phyloP scores from a whole-genome alignment of 495 filamentous ascomycete genomes.

The Aspergillus campestris region DNA sequence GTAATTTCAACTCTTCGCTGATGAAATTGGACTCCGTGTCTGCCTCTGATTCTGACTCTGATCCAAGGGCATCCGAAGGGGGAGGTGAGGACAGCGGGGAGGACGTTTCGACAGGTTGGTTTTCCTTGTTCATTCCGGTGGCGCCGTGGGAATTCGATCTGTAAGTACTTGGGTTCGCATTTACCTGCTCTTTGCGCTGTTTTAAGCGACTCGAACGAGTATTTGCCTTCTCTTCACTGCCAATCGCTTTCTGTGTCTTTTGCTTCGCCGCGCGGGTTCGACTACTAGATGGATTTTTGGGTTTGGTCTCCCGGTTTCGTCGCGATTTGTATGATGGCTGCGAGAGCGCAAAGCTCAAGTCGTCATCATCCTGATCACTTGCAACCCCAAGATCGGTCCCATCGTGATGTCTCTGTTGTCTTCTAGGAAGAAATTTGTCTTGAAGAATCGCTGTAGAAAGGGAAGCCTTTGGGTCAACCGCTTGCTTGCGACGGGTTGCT shows the following conservation, averaged over 20 bases:
- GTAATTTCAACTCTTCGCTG: slow-evolving; percentile 32
- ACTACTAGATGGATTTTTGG: slow-evolving; percentile 11
- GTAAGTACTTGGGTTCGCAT: slow-evolving; percentile 4
- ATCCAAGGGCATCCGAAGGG: slow-evolving; percentile 25
- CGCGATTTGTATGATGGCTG: slow-evolving; percentile 15
- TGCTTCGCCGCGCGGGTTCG: slow-evolving; percentile 1
- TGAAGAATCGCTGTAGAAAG: slow-evolving; percentile 41
- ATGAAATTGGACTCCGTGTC: slow-evolving; percentile 9
- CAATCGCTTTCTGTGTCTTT: slow-evolving; percentile 9
- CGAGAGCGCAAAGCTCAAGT: slow-evolving; percentile 23
- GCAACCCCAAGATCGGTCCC: slow-evolving; percentile 13
- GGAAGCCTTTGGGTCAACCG: slow-evolving; percentile 23
- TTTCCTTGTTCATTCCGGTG: slow-evolving; percentile 22
- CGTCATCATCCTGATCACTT: slow-evolving; percentile 32
- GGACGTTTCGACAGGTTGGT: slow-evolving; percentile 18
- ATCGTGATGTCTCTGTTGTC: slow-evolving; percentile 22
- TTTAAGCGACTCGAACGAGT: slow-evolving; percentile 7
- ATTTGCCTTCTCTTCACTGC: slow-evolving; percentile 2
- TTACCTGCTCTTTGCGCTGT: background rate
- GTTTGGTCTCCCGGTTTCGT: slow-evolving; percentile 8
- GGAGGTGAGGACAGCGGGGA: slow-evolving; percentile 33
- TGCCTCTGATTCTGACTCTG: slow-evolving; percentile 12
- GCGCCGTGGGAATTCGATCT: background rate
- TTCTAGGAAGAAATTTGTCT: slow-evolving; percentile 36
- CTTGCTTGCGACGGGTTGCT: background rate